A percentile compares a stretch with the other conserved stretches of the same genome.
Evolutionary conservation across 1,139 yeast species (phyloP).

Genomic region (Keqinozyma sinolaborantium): DNA sequence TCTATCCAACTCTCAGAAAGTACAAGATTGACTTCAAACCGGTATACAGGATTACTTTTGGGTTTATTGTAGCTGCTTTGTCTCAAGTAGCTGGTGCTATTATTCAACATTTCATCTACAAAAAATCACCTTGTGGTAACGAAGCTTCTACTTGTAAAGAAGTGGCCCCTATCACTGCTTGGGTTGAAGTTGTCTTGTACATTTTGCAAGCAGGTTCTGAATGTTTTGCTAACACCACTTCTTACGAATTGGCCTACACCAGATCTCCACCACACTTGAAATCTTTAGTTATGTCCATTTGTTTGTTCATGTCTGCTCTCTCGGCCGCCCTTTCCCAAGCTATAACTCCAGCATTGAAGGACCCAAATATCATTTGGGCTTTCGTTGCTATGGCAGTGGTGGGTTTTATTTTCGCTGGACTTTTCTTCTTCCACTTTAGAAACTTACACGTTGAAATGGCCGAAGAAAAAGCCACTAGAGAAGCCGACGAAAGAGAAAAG

Average conservation of each 20-base stretch:
- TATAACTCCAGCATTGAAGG: conserved; percentile 41
- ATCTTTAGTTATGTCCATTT: conserved; percentile 65
- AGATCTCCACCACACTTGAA: conserved; percentile 67
- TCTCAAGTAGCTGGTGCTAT: conserved; percentile 42
- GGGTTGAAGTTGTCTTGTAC: conserved; percentile 51
- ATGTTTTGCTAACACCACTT: conserved; percentile 66
- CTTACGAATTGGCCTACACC: conserved; percentile 68
- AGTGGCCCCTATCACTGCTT: conserved; percentile 52
- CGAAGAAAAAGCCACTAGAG: conserved; percentile 30
- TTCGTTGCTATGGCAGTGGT: conserved; percentile 14
- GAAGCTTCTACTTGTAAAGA: conserved; percentile 46
- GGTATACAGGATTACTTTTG: conserved; percentile 31
- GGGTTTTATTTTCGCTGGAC: conserved; percentile 32
- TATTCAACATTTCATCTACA: conserved; percentile 32
- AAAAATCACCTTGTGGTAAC: conserved; percentile 38
- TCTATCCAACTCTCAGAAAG: conserved; percentile 60
- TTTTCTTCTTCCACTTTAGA: conserved; percentile 47
- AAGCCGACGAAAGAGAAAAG: conserved; percentile 13
- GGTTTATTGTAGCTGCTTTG: conserved; percentile 31
- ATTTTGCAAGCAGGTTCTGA: conserved; percentile 62
- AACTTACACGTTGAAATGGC: conserved; percentile 53
- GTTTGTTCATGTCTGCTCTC: conserved; percentile 57
- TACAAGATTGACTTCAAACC: conserved; percentile 36
- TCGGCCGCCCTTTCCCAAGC: conserved; percentile 60
- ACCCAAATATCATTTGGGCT: conserved; percentile 15